Evolutionary conservation across 2,329 filamentous ascomycete genomes (phyloP).

Genomic region (Drechslerella coelobrocha): DNA sequence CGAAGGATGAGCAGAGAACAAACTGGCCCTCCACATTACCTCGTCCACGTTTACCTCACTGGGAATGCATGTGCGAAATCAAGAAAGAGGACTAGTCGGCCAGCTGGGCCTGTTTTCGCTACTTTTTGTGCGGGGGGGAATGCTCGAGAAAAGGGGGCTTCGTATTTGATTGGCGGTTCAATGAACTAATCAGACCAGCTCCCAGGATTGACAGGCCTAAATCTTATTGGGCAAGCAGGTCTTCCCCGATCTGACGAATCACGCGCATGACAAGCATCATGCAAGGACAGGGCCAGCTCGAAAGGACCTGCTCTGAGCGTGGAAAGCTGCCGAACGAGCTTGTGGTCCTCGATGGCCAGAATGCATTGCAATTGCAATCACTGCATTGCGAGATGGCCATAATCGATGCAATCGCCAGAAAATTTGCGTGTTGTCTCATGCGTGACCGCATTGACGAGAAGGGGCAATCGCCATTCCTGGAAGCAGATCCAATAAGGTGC

Average conservation of each 20-base stretch:
- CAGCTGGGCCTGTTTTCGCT: background rate
- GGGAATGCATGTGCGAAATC: constrained; percentile 20
- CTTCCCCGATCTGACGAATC: constrained; percentile 48
- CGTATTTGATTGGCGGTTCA: constrained; percentile 49
- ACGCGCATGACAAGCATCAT: constrained; percentile 30
- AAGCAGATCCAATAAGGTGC: background rate
- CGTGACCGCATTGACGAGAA: background rate
- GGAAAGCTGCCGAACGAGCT: constrained; percentile 23
- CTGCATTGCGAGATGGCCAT: too few relatives aligned
- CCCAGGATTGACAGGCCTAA: constrained; percentile 40
- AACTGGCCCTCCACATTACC: background rate
- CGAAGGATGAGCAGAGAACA: constrained; percentile 6
- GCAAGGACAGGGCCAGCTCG: constrained; percentile 35
- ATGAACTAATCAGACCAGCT: constrained; percentile 35
- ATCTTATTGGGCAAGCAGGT: constrained; percentile 19
- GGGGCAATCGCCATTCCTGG: background rate
- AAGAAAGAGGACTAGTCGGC: constrained; percentile 3
- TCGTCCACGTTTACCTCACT: constrained; percentile 21
- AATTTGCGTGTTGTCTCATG: background rate
- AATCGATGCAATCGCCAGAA: background rate
- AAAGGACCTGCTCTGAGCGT: constrained; percentile 26
- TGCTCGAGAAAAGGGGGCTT: constrained; percentile 43
- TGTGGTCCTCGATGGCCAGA: constrained; percentile 23
- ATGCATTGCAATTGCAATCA: too few relatives aligned
- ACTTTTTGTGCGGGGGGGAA: constrained; percentile 24